Percentiles rank a stretch among this genome's conserved stretches.
These are phyloP conservation scores for Hanseniaspora uvarum DNA, from an alignment of 1,139 yeast genomes.

Conservation along the genomic window DNA sequence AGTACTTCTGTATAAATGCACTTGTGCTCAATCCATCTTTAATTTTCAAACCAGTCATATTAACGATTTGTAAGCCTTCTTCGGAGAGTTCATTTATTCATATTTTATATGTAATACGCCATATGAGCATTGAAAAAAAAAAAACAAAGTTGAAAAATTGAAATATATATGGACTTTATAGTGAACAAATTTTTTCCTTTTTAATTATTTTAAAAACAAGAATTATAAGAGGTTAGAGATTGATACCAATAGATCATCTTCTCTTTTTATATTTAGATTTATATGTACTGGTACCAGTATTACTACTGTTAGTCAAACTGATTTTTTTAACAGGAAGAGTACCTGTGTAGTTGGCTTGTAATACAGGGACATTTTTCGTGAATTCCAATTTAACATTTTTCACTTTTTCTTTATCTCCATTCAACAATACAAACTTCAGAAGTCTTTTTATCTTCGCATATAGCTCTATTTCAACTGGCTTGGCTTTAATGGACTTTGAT, in stretches of 20 bases:
- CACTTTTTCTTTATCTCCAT: slow-evolving; percentile 21
- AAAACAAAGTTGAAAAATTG: not conserved
- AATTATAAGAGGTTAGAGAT: not conserved
- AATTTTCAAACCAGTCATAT: slow-evolving; percentile 64
- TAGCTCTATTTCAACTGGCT: slow-evolving; percentile 39
- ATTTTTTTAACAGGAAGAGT: slow-evolving; percentile 48
- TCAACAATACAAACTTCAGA: slow-evolving; percentile 37
- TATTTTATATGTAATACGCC: no score
- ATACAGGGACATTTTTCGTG: slow-evolving; percentile 46
- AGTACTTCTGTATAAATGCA: slow-evolving; percentile 44
- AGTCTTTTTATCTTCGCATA: slow-evolving; percentile 45
- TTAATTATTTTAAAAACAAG: not conserved
- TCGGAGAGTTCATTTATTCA: no score
- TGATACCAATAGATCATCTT: not conserved
- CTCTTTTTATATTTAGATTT: slow-evolving; percentile 16
- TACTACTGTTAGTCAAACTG: slow-evolving; percentile 27
- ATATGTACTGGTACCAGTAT: slow-evolving; percentile 23
- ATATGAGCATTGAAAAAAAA: no score
- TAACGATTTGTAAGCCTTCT: no score
- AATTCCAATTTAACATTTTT: slow-evolving; percentile 26
- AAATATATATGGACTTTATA: no score
- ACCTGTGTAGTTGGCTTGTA: slow-evolving; percentile 67
- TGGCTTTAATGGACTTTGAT: slow-evolving; percentile 35
- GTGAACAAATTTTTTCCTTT: no score
- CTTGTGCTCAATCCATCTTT: slow-evolving; percentile 61